Base-by-base conservation (phyloP, 257 asterid species). In the Prunella vulgaris region DNA sequence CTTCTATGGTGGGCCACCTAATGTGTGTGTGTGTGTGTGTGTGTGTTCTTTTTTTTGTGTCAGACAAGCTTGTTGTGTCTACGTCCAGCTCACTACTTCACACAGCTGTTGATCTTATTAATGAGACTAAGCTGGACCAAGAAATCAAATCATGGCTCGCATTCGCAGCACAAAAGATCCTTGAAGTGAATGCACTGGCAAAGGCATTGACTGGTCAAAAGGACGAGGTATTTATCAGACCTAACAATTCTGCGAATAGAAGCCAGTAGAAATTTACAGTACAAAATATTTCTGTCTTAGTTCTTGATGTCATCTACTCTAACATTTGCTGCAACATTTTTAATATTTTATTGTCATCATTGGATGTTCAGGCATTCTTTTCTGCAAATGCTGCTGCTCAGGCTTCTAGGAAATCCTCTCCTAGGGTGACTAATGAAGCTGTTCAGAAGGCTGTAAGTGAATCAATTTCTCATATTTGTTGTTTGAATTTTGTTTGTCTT, bases 71-170 rank as follows among this genome's bases (percentile, higher is more conserved):
- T 72, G 92, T 93, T 53, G 96, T 91, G 68, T 93, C 99, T 68
- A 87, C 99, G 33, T 93, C 99, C 68, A 66, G 80, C 78, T 93
- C 99, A 22, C 90, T 88, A 68, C 95, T 88, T 63, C 99, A 93
- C 90, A 93, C 97, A 25, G 99, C 97, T 20, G 99, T 93, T 32
- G 99, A 93, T 86, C 83, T 93, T 21, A 68, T 84, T 38, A 93
- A 93, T 30, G 99, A 93, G 84, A 49, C 99, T 63, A 93, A 93
- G 80, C 68, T 93, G 71, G 99, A 93, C 74, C 3, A 76, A 15
- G 99, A 93, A 83, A 93, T 93, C 71, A 93, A 88, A 59, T 90
- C 99, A 17, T 90, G 97, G 97, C 87, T 93, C 10, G 97, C 99
- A 78, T 93, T 93, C 78, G 97, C 99, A 61, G 96, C 97, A 44